Evolutionary conservation across 306 rosid genomes (phyloP).

Genomic region (Fragaria ananassa): DNA sequence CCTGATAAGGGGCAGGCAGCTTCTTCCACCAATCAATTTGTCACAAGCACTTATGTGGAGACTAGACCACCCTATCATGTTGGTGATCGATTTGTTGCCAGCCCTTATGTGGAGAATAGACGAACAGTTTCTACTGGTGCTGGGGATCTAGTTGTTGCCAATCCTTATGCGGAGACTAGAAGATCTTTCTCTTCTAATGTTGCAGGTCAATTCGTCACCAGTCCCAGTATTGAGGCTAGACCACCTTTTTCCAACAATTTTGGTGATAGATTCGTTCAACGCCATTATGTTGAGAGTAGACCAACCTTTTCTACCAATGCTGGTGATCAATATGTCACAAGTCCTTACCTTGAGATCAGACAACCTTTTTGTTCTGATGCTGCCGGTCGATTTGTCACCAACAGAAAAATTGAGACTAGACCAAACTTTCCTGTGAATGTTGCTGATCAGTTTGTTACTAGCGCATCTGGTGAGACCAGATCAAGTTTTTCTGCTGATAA

Average conservation of each 20-base stretch:
- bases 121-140: constrained; percentile 24
- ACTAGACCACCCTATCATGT: neutral
- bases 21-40: constrained; percentile 18
- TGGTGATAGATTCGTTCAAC: constrained; percentile 25
- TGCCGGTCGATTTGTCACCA: constrained; percentile 29
- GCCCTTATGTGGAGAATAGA: constrained; percentile 32
- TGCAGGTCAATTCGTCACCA: constrained; percentile 28
- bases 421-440: constrained; percentile 19
- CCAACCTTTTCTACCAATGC: constrained; percentile 14
- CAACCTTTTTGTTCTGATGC: constrained; percentile 25
- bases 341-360: constrained; percentile 29
- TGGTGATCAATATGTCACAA: constrained; percentile 26
- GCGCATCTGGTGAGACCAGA: constrained; percentile 28
- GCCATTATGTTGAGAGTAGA: neutral
- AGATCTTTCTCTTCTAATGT: constrained; percentile 16
- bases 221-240: constrained; percentile 29
- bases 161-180: neutral
- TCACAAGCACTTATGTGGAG: neutral
- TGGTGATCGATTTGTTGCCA: constrained; percentile 23
- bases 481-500: constrained; percentile 32
- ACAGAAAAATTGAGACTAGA: neutral
- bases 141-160: constrained; percentile 27
- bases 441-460: constrained; percentile 28
- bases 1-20: constrained; percentile 26
- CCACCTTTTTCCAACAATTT: constrained; percentile 22